These are phyloP conservation scores for Mallotus nudiflorus DNA, from an alignment of 345 rosid genomes.

Conservation along the genomic window DNA sequence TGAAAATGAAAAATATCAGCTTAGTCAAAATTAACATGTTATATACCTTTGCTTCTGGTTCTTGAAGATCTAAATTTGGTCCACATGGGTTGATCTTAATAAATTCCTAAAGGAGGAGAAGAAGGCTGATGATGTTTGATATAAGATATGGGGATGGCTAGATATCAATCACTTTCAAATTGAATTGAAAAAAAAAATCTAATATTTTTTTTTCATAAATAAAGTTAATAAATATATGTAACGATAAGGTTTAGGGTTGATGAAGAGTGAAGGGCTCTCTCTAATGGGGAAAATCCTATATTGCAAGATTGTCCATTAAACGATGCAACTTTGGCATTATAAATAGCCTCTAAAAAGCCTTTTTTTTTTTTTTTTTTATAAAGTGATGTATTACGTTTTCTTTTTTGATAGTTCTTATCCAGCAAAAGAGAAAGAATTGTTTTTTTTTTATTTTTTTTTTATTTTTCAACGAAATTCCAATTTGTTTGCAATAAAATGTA, in stretches of 20 bases:
- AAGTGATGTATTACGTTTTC: constrained; percentile 20
- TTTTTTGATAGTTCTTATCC: neutral
- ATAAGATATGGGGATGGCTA: neutral
- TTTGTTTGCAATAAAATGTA: constrained; percentile 30
- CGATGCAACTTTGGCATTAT: constrained; percentile 17
- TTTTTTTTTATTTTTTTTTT: too few species aligned
- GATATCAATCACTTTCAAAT: neutral
- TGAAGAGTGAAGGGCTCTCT: neutral
- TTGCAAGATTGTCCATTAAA: constrained; percentile 12
- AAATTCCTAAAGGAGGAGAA: neutral
- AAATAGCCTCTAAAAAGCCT: constrained; percentile 9
- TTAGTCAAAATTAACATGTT: too few species aligned
- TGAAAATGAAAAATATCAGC: too few species aligned
- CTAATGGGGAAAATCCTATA: neutral
- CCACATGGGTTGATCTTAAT: constrained; percentile 24
- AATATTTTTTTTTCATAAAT: neutral
- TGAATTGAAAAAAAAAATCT: neutral
- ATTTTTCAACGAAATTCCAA: too few species aligned
- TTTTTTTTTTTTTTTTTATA: too few species aligned
- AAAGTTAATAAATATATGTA: too few species aligned
- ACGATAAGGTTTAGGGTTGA: neutral
- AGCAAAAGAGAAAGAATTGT: too few species aligned
- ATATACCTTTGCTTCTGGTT: constrained; percentile 35
- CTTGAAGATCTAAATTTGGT: constrained; percentile 33
- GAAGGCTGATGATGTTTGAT: neutral